Conservation (phyloP, 441 rosid species). For the Syzygium malaccense region DNA sequence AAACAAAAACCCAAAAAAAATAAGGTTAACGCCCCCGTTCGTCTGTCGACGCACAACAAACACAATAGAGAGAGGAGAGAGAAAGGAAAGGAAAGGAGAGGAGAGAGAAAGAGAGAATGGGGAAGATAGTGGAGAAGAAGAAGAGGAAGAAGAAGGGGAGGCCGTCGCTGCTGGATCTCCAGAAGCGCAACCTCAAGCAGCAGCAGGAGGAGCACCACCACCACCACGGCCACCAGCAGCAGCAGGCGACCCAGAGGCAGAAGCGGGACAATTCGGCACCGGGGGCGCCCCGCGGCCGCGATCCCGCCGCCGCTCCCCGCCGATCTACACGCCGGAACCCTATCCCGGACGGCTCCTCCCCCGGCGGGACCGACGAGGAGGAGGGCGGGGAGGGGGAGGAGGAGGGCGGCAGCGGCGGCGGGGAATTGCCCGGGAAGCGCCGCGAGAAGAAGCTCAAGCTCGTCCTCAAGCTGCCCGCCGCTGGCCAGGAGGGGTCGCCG, state of each 20-base stretch:
- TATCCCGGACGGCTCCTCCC: slow-evolving; percentile 6
- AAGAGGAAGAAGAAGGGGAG: slow-evolving; percentile 65
- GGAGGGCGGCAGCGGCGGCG: slow-evolving; percentile 1
- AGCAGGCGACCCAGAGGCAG: not conserved
- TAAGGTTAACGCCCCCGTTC: not conserved
- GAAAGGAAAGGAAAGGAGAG: not conserved
- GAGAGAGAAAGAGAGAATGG: slow-evolving; percentile 23
- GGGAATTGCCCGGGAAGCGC: slow-evolving; percentile 16
- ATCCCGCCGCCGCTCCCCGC: slow-evolving; percentile 33
- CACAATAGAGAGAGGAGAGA: not conserved
- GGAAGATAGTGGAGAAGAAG: slow-evolving; percentile 47
- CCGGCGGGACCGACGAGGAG: slow-evolving; percentile 3
- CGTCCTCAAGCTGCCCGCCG: slow-evolving; percentile 30
- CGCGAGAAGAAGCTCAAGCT: slow-evolving; percentile 52
- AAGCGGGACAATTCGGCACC: slow-evolving; percentile 11
- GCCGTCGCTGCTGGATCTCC: slow-evolving; percentile 60
- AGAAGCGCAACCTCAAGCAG: slow-evolving; percentile 38
- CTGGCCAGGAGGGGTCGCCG: slow-evolving; percentile 9
- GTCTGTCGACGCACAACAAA: not conserved
- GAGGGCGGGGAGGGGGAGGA: not conserved
- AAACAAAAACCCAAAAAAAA: accelerated
- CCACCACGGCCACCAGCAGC: slow-evolving; percentile 21
- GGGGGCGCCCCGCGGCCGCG: slow-evolving; percentile 20
- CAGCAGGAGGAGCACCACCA: slow-evolving; percentile 20
- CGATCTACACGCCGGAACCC: slow-evolving; percentile 56